Percentiles rank a stretch among this genome's conserved stretches.
phyloP scores from a whole-genome alignment of 352 stramenopile genomes.

The Hyaloperonospora arabidopsidis region DNA sequence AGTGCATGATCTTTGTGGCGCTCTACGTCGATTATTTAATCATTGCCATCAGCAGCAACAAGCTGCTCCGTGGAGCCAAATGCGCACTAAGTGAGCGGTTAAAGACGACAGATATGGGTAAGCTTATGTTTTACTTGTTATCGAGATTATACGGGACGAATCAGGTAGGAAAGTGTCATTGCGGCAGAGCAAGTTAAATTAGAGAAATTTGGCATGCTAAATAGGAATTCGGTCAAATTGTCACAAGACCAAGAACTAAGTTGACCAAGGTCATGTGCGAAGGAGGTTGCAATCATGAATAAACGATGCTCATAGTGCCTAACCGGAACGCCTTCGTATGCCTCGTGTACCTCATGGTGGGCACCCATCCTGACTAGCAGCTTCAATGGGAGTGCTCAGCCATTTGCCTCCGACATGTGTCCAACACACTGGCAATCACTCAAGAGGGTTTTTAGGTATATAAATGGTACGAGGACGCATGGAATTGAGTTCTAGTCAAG shows the following conservation, averaged over 20 bases:
- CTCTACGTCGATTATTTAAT: not conserved
- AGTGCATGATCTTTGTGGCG: too few species aligned
- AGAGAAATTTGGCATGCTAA: not conserved
- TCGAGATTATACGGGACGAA: not conserved
- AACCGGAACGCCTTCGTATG: not conserved
- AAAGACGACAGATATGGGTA: not conserved
- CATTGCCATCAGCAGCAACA: not conserved
- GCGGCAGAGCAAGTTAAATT: not conserved
- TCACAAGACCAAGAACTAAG: slow-evolving; percentile 1
- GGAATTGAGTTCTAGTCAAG: not conserved
- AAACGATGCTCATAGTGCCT: not conserved
- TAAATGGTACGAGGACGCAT: not conserved
- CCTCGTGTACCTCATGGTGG: not conserved
- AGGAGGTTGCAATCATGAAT: not conserved
- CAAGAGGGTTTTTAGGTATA: not conserved
- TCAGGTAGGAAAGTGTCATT: not conserved
- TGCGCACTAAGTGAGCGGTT: not conserved
- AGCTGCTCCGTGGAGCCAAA: not conserved
- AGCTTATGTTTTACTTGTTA: not conserved
- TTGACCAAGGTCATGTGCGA: not conserved
- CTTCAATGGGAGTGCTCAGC: not conserved
- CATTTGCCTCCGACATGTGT: not conserved
- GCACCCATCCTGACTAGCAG: not conserved
- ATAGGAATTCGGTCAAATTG: not conserved
- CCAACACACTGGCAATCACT: not conserved